Percentiles rank a stretch among this genome's conserved stretches.
Conservation (phyloP, 179 eudicot genomes). For the Silene coronaria region DNA sequence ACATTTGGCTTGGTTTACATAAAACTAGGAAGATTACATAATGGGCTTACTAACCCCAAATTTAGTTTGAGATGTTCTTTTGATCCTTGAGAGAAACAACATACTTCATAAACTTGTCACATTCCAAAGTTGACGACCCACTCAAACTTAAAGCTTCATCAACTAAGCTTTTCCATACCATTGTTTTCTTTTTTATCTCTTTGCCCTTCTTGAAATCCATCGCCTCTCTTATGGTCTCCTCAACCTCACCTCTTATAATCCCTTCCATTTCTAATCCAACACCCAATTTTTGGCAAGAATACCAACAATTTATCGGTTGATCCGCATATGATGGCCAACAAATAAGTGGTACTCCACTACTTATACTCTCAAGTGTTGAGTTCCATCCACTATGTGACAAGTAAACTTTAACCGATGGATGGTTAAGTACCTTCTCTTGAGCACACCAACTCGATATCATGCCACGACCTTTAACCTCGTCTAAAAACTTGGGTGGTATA, state of each 20-base stretch:
- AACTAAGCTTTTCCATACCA: not conserved
- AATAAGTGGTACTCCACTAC: slow-evolving; percentile 12
- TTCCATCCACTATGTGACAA: slow-evolving; percentile 19
- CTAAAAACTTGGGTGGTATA: slow-evolving; percentile 8
- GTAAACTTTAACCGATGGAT: slow-evolving; percentile 9
- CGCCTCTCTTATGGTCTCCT: slow-evolving; percentile 10
- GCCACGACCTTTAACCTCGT: slow-evolving; percentile 4
- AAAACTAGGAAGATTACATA: not conserved
- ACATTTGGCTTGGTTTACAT: too few relatives aligned
- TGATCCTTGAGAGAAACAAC: slow-evolving; percentile 4
- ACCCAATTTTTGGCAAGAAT: slow-evolving; percentile 6
- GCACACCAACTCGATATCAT: slow-evolving; percentile 14
- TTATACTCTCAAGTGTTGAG: slow-evolving; percentile 16
- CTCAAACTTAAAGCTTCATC: not conserved
- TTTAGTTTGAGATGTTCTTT: not conserved
- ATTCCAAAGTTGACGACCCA: slow-evolving; percentile 9
- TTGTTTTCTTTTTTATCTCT: not conserved
- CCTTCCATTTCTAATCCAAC: slow-evolving; percentile 7
- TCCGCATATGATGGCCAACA: slow-evolving; percentile 18
- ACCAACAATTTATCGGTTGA: slow-evolving; percentile 15
- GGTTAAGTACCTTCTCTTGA: slow-evolving; percentile 17
- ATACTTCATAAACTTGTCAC: not conserved
- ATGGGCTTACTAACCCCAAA: not conserved
- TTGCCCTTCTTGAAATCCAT: slow-evolving; percentile 4
- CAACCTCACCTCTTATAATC: not conserved